These are phyloP conservation scores for Maudiozyma bulderi DNA, from an alignment of 805 yeast genomes.

Conservation along the genomic window DNA sequence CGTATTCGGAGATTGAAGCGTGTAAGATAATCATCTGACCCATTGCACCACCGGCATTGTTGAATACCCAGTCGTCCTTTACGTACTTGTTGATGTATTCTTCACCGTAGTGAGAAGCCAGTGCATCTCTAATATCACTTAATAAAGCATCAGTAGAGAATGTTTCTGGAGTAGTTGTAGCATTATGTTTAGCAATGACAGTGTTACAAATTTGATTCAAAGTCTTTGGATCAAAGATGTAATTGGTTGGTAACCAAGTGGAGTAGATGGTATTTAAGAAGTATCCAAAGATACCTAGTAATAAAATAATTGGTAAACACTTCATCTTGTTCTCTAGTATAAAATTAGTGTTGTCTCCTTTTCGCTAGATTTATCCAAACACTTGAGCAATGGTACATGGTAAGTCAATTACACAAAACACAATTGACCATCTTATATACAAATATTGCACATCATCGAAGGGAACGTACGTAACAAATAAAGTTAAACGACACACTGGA, in stretches of 20 bases:
- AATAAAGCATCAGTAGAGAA: constrained; percentile 52
- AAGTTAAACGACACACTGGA: too few relatives aligned
- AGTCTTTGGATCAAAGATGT: constrained; percentile 57
- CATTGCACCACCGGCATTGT: constrained; percentile 99
- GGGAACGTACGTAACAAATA: too few relatives aligned
- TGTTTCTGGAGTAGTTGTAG: constrained; percentile 28
- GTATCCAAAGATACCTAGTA: constrained; percentile 17
- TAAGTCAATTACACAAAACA: too few relatives aligned
- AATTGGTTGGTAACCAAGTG: constrained; percentile 63
- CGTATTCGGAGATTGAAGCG: constrained; percentile 87
- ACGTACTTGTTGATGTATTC: constrained; percentile 60
- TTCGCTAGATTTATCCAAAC: too few relatives aligned
- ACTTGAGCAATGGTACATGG: too few relatives aligned
- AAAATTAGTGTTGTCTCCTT: neutral
- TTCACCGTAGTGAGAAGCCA: constrained; percentile 62
- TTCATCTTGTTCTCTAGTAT: constrained; percentile 11
- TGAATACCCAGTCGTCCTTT: constrained; percentile 85
- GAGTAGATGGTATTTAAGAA: constrained; percentile 30
- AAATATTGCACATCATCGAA: too few relatives aligned
- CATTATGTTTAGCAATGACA: constrained; percentile 38
- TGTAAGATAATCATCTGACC: constrained; percentile 90
- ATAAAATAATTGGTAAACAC: constrained; percentile 10
- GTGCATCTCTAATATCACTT: constrained; percentile 46
- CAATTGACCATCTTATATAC: too few relatives aligned
- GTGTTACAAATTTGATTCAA: constrained; percentile 50